A percentile compares a stretch with the other conserved stretches of the same genome.
Evolutionary conservation across 1,139 yeast species (phyloP).

Genomic region (Hyphopichia buzzinii): DNA sequence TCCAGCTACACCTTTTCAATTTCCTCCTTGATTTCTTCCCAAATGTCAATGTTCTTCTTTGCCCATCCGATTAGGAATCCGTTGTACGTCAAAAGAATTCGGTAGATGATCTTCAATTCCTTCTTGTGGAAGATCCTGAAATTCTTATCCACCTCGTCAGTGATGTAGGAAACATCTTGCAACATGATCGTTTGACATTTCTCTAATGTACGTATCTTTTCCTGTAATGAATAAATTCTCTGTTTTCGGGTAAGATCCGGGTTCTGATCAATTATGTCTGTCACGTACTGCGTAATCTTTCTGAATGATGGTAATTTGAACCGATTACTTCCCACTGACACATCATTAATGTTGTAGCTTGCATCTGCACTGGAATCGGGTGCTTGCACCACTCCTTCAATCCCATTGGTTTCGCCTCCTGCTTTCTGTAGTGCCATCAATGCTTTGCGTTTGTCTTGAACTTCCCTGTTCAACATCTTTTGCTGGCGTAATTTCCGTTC

Average conservation of each 20-base stretch:
- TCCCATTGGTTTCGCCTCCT: slow-evolving; percentile 39
- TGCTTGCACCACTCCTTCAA: slow-evolving; percentile 31
- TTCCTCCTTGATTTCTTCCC: slow-evolving; percentile 66
- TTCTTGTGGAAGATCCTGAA: slow-evolving; percentile 48
- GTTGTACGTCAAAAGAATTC: slow-evolving; percentile 50
- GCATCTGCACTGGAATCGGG: slow-evolving; percentile 26
- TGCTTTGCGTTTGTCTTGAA: slow-evolving; percentile 45
- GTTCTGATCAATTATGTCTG: slow-evolving; percentile 68
- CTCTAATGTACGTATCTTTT: slow-evolving; percentile 52
- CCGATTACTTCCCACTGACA: slow-evolving; percentile 70
- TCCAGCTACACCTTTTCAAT: slow-evolving; percentile 21
- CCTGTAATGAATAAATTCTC: slow-evolving; percentile 49
- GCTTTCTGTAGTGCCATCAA: slow-evolving; percentile 39
- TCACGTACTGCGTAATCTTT: slow-evolving; percentile 61
- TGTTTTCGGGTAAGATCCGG: slow-evolving; percentile 66
- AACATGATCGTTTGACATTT: slow-evolving; percentile 59
- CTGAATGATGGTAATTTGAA: slow-evolving; percentile 50
- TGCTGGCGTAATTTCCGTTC: slow-evolving; percentile 68
- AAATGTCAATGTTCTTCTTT: slow-evolving; percentile 62
- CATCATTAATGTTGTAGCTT: slow-evolving; percentile 54
- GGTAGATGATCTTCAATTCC: slow-evolving; percentile 45
- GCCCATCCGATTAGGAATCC: slow-evolving; percentile 68
- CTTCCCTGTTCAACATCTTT: slow-evolving; percentile 53
- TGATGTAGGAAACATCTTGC: slow-evolving; percentile 53
- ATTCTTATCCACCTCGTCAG: slow-evolving; percentile 50